phyloP scores from a whole-genome alignment of 1,284 basidiomycete species.

The Sanghuangporus baumii region DNA sequence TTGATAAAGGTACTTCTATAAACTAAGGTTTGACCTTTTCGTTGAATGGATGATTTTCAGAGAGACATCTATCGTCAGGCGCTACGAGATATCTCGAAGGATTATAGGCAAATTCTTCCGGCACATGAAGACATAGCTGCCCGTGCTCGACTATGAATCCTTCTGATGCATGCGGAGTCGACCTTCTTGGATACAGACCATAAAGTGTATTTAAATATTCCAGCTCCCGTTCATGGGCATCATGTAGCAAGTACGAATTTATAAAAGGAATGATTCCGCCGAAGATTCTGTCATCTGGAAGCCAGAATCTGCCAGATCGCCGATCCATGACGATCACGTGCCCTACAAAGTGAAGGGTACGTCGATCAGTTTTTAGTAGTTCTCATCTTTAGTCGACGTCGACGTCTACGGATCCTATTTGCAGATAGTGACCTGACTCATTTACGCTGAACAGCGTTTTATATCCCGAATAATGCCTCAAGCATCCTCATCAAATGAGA shows the following conservation, averaged over 20 bases:
- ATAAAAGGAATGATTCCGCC: background rate
- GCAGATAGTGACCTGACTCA: no score
- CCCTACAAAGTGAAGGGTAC: background rate
- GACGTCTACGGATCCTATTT: background rate
- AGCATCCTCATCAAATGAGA: background rate
- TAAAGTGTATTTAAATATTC: background rate
- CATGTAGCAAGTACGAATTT: background rate
- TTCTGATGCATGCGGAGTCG: background rate
- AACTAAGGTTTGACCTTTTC: background rate
- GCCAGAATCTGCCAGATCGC: background rate
- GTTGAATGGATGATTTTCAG: background rate
- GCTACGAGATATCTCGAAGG: constrained; percentile 11
- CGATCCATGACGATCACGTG: background rate
- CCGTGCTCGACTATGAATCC: constrained; percentile 1
- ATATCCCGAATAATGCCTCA: background rate
- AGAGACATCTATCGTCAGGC: constrained; percentile 7
- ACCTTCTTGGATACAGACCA: background rate
- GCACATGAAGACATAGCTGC: constrained; percentile 9
- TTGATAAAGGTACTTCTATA: constrained; percentile 36
- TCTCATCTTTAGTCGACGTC: background rate
- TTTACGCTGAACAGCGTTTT: background rate
- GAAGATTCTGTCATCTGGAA: background rate
- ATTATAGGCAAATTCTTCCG: constrained; percentile 11
- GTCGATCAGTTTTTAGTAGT: background rate
- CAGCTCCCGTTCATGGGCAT: background rate